Conservation (phyloP, 2,329 filamentous ascomycete genomes). For the Fusarium sp. region DNA sequence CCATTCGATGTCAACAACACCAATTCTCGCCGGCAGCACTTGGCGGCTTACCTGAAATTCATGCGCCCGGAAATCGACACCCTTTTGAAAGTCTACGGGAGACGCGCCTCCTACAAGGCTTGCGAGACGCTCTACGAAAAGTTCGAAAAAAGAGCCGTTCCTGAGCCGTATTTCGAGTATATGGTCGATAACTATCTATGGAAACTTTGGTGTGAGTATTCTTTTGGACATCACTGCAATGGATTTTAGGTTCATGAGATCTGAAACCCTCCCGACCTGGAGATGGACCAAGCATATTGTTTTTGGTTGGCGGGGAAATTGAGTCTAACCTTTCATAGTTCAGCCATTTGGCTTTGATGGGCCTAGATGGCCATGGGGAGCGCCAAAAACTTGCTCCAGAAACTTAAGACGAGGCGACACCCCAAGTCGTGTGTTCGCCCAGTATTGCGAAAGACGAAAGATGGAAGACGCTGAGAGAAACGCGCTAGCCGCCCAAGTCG, state of each 20-base stretch:
- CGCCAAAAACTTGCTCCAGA: neutral
- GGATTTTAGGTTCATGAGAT: neutral
- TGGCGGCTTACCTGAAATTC: neutral
- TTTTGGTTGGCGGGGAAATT: neutral
- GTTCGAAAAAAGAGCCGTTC: neutral
- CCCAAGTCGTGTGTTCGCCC: rapidly evolving
- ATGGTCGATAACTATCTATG: neutral
- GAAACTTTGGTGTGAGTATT: neutral
- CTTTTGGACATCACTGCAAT: neutral
- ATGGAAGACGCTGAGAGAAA: neutral
- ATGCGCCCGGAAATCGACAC: neutral
- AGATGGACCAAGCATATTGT: neutral
- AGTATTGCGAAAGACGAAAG: neutral
- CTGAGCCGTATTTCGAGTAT: neutral
- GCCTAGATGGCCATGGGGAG: constrained; percentile 7
- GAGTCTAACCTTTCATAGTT: neutral
- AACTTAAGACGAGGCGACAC: neutral
- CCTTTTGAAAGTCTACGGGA: neutral
- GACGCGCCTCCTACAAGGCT: neutral
- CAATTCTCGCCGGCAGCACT: neutral
- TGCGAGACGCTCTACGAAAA: neutral
- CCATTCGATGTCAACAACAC: neutral
- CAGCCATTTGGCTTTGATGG: neutral
- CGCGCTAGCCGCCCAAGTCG: rapidly evolving
- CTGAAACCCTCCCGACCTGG: neutral